phyloP scores from a whole-genome alignment of 2,329 filamentous ascomycete species.

The Aspergillus melleus region DNA sequence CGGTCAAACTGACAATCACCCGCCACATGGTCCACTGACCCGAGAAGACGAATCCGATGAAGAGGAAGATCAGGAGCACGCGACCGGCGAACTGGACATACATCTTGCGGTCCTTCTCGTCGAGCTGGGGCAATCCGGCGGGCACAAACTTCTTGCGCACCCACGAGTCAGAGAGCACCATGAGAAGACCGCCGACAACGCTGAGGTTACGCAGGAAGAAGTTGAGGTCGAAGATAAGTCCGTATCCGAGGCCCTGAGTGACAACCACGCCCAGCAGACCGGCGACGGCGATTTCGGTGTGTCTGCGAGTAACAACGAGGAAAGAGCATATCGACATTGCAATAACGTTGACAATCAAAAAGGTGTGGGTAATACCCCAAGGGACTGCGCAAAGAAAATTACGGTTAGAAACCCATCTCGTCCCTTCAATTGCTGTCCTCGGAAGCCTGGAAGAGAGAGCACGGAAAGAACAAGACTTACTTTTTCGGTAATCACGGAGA shows the following conservation, averaged over 20 bases:
- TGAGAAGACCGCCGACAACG: slow-evolving; percentile 93
- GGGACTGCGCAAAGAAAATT: slow-evolving; percentile 64
- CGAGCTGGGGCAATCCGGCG: slow-evolving; percentile 86
- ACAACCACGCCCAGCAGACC: slow-evolving; percentile 90
- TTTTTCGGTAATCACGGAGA: slow-evolving; percentile 86
- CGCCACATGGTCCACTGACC: slow-evolving; percentile 91
- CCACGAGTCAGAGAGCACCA: slow-evolving; percentile 98
- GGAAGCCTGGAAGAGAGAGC: neutral
- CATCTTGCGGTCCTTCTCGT: slow-evolving; percentile 99
- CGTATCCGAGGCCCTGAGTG: slow-evolving; percentile 92
- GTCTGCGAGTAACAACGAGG: slow-evolving; percentile 86
- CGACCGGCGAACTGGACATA: slow-evolving; percentile 98
- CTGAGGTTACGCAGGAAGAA: slow-evolving; percentile 99
- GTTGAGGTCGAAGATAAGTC: slow-evolving; percentile 97
- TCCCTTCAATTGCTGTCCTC: neutral
- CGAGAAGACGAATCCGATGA: slow-evolving; percentile 93
- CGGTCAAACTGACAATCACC: slow-evolving; percentile 78
- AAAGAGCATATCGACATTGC: slow-evolving; percentile 80
- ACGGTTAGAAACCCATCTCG: slow-evolving; percentile 15
- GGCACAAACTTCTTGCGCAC: slow-evolving; percentile 97
- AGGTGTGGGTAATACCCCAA: slow-evolving; percentile 82
- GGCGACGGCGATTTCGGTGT: slow-evolving; percentile 88
- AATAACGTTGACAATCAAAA: slow-evolving; percentile 86
- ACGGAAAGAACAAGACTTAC: slow-evolving; percentile 58
- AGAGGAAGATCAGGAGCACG: slow-evolving; percentile 95